Conservation (phyloP, 2,329 filamentous ascomycete genomes). For the Aspergillus sp. region DNA sequence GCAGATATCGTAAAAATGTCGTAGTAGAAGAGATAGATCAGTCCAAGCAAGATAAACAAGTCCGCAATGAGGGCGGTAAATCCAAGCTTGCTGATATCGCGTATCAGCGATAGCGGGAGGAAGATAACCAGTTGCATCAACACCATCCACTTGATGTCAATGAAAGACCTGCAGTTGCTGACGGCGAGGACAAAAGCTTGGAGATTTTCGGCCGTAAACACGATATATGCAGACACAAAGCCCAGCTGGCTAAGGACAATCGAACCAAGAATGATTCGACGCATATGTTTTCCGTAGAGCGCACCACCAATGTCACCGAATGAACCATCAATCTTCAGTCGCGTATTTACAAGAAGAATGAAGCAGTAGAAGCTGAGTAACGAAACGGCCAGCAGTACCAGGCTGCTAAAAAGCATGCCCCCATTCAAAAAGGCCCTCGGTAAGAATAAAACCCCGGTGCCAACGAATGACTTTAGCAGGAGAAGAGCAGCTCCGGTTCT, state of each 20-base stretch:
- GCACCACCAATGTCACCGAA: conserved; percentile 96
- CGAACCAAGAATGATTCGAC: conserved; percentile 81
- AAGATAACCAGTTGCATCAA: conserved; percentile 95
- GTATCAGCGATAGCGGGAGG: conserved; percentile 87
- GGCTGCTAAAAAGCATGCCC: conserved; percentile 94
- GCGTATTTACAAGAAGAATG: conserved; percentile 85
- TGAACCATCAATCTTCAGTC: conserved; percentile 84
- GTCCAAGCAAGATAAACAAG: conserved; percentile 87
- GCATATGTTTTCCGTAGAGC: conserved; percentile 89
- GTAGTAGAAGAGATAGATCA: conserved; percentile 95
- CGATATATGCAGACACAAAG: conserved; percentile 93
- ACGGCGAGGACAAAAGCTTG: conserved; percentile 94
- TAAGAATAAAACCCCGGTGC: conserved; percentile 91
- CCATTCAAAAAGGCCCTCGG: conserved; percentile 93
- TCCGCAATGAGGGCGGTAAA: conserved; percentile 94
- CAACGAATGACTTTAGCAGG: conserved; percentile 95
- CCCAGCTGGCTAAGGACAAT: conserved; percentile 96
- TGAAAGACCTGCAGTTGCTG: conserved; percentile 79
- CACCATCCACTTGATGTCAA: conserved; percentile 88
- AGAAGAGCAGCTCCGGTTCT: conserved; percentile 80
- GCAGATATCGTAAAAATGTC: conserved; percentile 83
- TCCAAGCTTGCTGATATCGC: conserved; percentile 96
- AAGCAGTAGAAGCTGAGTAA: conserved; percentile 96
- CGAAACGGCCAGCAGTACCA: conserved; percentile 85
- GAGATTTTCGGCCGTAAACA: conserved; percentile 94